Conservation (phyloP, 352 stramenopile genomes). For the Bremia lactucae region DNA sequence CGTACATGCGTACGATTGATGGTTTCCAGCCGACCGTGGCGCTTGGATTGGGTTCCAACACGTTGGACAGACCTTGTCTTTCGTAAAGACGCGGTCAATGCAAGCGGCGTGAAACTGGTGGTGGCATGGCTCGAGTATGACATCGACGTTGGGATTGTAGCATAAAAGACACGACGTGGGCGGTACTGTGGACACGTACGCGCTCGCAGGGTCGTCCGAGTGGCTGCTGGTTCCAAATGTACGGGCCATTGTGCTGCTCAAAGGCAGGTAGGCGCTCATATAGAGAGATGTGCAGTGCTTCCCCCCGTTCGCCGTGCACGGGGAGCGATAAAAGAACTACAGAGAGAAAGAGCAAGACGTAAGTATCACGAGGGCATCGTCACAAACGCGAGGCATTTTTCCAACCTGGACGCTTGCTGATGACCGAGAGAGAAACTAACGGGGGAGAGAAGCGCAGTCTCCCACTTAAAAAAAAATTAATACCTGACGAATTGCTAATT, state of each 20-base stretch:
- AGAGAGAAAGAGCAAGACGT: too few relatives aligned
- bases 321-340: too few relatives aligned
- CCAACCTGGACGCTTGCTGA: neutral
- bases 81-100: conserved; percentile 57
- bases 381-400: neutral
- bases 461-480: conserved; percentile 9
- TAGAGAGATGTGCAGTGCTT: neutral
- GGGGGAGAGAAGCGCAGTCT: conserved; percentile 15
- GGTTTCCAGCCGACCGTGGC: conserved; percentile 36
- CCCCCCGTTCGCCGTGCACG: too few relatives aligned
- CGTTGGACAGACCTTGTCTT: conserved; percentile 67
- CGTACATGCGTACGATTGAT: conserved; percentile 10
- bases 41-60: conserved; percentile 67
- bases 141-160: conserved; percentile 28
- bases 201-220: conserved; percentile 1
- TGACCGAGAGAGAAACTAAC: conserved; percentile 23
- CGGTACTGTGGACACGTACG: conserved; percentile 7
- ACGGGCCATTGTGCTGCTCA: conserved; percentile 12
- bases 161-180: conserved; percentile 26
- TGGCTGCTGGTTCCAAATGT: neutral
- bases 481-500: conserved; percentile 10
- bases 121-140: conserved; percentile 50
- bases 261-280: conserved; percentile 18
- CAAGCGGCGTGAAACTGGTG: conserved; percentile 75
- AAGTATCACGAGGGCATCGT: neutral